These are phyloP conservation scores for Plasmodium vivax DNA, from an alignment of 169 alveolate genomes.

Conservation along the genomic window DNA sequence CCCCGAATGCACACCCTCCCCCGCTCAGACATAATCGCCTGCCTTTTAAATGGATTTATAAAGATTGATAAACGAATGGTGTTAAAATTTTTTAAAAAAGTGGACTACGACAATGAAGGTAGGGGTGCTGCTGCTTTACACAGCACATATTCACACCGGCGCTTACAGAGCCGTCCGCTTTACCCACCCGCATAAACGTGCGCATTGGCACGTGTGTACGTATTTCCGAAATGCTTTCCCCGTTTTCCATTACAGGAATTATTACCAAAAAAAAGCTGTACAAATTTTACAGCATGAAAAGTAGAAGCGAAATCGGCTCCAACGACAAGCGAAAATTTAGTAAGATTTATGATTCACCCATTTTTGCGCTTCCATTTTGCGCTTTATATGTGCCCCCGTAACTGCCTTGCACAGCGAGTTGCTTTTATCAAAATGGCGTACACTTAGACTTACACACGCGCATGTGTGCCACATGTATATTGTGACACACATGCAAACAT, in stretches of 20 bases:
- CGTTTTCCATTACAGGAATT: constrained; percentile 1
- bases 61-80: constrained; percentile 33
- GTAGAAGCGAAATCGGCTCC: constrained; percentile 9
- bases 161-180: not conserved
- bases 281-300: constrained; percentile 30
- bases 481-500: not conserved
- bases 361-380: not conserved
- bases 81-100: constrained; percentile 43
- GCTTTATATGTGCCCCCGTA: not conserved
- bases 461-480: not conserved
- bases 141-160: not conserved
- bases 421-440: not conserved
- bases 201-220: not conserved
- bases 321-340: constrained; percentile 33
- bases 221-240: not conserved
- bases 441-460: not conserved
- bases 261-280: constrained; percentile 39
- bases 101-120: constrained; percentile 59
- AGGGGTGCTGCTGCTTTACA: not conserved
- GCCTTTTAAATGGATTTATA: constrained; percentile 45
- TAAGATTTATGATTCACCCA: not conserved
- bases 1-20: not conserved
- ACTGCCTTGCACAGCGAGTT: not conserved
- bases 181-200: not conserved
- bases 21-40: constrained; percentile 32